Percentiles rank a stretch among this genome's conserved stretches.
Evolutionary conservation across 2,329 filamentous ascomycete genomes (phyloP).

Genomic region (Colletotrichum gigasporum): DNA sequence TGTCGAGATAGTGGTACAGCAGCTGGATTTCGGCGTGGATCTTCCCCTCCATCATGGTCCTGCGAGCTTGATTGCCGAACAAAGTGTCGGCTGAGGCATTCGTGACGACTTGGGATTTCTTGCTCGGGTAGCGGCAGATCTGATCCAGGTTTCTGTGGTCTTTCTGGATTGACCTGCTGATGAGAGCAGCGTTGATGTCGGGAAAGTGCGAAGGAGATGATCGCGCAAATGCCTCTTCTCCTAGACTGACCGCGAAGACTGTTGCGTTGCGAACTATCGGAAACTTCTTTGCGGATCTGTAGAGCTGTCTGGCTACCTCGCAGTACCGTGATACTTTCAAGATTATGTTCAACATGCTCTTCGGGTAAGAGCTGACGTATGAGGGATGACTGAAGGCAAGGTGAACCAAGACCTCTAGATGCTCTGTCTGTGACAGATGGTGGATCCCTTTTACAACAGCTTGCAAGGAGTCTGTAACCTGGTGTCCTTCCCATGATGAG

Average conservation of each 20-base stretch:
- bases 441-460: background rate
- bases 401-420: background rate
- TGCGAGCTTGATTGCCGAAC: background rate
- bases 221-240: background rate
- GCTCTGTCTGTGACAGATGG: background rate
- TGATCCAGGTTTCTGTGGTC: background rate
- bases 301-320: background rate
- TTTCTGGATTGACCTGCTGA: background rate
- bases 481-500: background rate
- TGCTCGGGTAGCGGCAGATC: background rate
- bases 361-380: too few species aligned
- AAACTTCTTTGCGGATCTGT: background rate
- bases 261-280: background rate
- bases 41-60: slow-evolving; percentile 39
- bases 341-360: background rate
- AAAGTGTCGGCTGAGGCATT: background rate
- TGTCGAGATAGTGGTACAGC: slow-evolving; percentile 50
- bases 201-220: background rate
- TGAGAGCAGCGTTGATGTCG: background rate
- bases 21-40: slow-evolving; percentile 63
- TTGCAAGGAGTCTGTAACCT: background rate
- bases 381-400: background rate
- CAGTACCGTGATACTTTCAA: background rate
- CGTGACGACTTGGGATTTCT: background rate
- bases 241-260: background rate